phyloP scores from a whole-genome alignment of 1,284 basidiomycete genomes.

The Schizopora paradoxa region DNA sequence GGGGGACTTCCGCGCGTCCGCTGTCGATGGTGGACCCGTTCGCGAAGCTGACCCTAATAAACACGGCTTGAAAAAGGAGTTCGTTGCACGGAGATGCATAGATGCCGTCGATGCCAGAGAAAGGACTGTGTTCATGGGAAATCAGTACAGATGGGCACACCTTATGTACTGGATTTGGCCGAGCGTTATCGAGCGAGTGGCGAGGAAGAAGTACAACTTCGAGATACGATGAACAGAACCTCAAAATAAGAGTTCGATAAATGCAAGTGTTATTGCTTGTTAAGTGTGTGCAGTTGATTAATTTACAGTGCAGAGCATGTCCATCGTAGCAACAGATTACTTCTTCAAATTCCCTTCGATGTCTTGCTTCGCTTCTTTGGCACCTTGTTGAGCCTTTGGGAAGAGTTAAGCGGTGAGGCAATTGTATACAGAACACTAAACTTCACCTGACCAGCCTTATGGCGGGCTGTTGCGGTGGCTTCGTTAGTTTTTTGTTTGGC shows the following conservation, averaged over 20 bases:
- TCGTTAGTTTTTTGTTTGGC: conserved; percentile 35
- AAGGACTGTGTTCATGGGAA: conserved; percentile 53
- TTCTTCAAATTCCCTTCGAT: conserved; percentile 42
- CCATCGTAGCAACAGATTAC: conserved; percentile 22
- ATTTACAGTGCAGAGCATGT: background rate
- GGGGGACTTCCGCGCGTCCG: conserved; percentile 75
- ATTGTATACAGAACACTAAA: background rate
- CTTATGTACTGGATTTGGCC: conserved; percentile 63
- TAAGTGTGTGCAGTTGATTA: background rate
- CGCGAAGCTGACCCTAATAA: conserved; percentile 50
- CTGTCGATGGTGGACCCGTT: conserved; percentile 56
- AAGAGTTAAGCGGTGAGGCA: background rate
- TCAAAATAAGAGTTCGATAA: background rate
- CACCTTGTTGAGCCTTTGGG: conserved; percentile 38
- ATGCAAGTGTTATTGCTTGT: conserved; percentile 1
- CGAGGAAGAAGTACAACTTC: conserved; percentile 61
- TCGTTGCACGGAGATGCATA: conserved; percentile 52
- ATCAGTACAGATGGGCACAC: conserved; percentile 32
- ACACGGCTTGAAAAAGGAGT: conserved; percentile 49
- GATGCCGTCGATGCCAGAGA: conserved; percentile 51
- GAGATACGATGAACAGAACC: no score
- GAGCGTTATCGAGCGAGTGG: conserved; percentile 46
- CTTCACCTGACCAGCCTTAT: conserved; percentile 40
- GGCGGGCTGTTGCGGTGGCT: conserved; percentile 22
- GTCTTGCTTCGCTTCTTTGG: conserved; percentile 40